A percentile compares a stretch with the other conserved stretches of the same genome.
Evolutionary conservation across 345 rosid genomes (phyloP).

Genomic region (Moringa oleifera): DNA sequence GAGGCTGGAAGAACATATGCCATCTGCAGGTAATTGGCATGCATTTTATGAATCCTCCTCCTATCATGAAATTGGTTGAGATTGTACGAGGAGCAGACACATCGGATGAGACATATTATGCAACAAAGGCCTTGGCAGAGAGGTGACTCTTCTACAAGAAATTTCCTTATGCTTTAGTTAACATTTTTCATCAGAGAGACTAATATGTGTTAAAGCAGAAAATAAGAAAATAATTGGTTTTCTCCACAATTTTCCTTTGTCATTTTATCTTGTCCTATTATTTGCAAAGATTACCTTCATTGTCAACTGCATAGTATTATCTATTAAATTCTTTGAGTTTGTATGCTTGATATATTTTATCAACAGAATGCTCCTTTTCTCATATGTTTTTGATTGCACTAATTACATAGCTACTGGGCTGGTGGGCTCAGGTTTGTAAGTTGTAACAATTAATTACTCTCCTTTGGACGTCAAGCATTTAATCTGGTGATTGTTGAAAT

Average conservation of each 20-base stretch:
- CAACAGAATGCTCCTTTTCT: neutral
- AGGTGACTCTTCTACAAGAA: conserved; percentile 33
- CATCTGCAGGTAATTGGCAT: conserved; percentile 69
- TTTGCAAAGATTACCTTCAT: too few relatives aligned
- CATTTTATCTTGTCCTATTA: too few relatives aligned
- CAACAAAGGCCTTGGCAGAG: conserved; percentile 66
- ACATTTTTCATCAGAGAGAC: too few relatives aligned
- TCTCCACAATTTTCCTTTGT: neutral
- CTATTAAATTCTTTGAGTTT: too few relatives aligned
- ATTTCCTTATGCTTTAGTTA: too few relatives aligned
- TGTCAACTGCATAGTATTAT: too few relatives aligned
- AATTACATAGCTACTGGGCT: neutral
- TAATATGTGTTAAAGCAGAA: too few relatives aligned
- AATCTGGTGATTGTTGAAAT: neutral
- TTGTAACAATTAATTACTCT: too few relatives aligned
- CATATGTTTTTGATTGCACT: neutral
- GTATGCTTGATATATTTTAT: neutral
- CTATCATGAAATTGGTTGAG: conserved; percentile 90
- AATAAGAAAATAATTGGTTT: neutral
- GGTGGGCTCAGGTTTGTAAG: neutral
- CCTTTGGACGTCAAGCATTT: neutral
- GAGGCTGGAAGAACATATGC: conserved; percentile 3
- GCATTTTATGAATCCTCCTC: conserved; percentile 99
- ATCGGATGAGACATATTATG: conserved; percentile 60
- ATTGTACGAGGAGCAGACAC: conserved; percentile 83